Evolutionary conservation across 805 yeast genomes (phyloP).

Genomic region (Citeromyces nyonsensis): DNA sequence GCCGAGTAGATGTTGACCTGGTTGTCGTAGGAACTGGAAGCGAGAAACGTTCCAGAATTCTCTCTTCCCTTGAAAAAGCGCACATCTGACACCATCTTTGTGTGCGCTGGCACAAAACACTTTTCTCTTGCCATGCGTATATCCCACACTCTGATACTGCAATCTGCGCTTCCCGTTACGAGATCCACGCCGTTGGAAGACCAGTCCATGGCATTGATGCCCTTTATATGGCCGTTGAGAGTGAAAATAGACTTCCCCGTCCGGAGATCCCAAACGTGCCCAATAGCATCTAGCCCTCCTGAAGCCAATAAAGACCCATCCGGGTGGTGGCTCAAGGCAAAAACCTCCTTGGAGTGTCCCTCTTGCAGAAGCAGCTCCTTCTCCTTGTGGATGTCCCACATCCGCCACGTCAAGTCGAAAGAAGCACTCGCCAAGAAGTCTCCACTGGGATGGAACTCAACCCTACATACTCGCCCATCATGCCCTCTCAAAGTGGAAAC

Average conservation of each 20-base stretch:
- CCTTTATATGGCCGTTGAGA: constrained; percentile 55
- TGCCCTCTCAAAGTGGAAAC: constrained; percentile 21
- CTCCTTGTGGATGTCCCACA: constrained; percentile 56
- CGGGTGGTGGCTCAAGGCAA: constrained; percentile 42
- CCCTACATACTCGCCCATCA: constrained; percentile 38
- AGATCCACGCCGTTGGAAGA: constrained; percentile 59
- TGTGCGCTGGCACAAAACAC: constrained; percentile 52
- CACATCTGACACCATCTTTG: constrained; percentile 52
- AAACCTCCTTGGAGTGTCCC: constrained; percentile 72
- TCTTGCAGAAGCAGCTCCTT: constrained; percentile 55
- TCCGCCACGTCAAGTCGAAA: constrained; percentile 73
- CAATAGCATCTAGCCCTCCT: constrained; percentile 66
- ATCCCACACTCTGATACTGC: constrained; percentile 77
- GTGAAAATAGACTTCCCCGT: constrained; percentile 49
- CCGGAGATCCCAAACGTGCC: constrained; percentile 76
- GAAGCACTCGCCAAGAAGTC: constrained; percentile 53
- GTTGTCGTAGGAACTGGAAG: constrained; percentile 62
- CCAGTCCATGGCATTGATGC: constrained; percentile 62
- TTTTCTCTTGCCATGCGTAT: constrained; percentile 31
- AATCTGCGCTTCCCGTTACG: constrained; percentile 79
- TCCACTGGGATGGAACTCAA: constrained; percentile 53
- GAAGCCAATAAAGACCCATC: constrained; percentile 70
- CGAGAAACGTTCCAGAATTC: constrained; percentile 29
- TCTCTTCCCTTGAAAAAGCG: constrained; percentile 23
- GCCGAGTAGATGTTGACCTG: constrained; percentile 44